These are phyloP conservation scores for Cladosporium sp. DNA, from an alignment of 2,329 filamentous ascomycete genomes.

Conservation along the genomic window DNA sequence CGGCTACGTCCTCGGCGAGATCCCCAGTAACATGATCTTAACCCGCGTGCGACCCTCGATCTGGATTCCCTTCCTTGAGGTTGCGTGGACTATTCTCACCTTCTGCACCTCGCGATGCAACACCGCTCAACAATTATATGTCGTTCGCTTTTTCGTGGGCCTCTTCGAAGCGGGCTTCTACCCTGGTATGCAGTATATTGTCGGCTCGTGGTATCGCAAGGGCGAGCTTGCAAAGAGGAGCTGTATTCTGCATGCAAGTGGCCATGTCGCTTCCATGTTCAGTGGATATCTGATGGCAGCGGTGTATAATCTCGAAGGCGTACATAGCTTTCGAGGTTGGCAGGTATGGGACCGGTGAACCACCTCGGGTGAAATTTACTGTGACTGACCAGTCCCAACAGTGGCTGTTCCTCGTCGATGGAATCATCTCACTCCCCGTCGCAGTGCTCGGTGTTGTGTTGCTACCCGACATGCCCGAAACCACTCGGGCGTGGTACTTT, in stretches of 20 bases:
- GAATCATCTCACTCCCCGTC: background rate
- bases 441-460: background rate
- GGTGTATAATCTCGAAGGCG: slow-evolving; percentile 33
- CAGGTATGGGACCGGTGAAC: slow-evolving; percentile 37
- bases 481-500: background rate
- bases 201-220: slow-evolving; percentile 39
- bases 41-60: slow-evolving; percentile 40
- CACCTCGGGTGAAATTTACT: background rate
- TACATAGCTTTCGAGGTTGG: slow-evolving; percentile 39
- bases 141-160: background rate
- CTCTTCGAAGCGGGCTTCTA: background rate
- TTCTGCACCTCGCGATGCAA: background rate
- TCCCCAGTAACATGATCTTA: slow-evolving; percentile 43
- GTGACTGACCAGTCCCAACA: background rate
- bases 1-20: slow-evolving; percentile 38
- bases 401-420: background rate
- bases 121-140: background rate
- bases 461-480: background rate
- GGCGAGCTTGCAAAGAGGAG: slow-evolving; percentile 37
- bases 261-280: background rate
- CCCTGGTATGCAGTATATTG: slow-evolving; percentile 37
- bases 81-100: background rate
- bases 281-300: slow-evolving; percentile 13
- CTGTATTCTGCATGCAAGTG: slow-evolving; percentile 28
- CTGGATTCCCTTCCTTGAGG: slow-evolving; percentile 33